Evolutionary conservation across 2,329 filamentous ascomycete species (phyloP), one percentile per base, ranked within the genome.

Genomic region (Sphaceloma murrayae): DNA sequence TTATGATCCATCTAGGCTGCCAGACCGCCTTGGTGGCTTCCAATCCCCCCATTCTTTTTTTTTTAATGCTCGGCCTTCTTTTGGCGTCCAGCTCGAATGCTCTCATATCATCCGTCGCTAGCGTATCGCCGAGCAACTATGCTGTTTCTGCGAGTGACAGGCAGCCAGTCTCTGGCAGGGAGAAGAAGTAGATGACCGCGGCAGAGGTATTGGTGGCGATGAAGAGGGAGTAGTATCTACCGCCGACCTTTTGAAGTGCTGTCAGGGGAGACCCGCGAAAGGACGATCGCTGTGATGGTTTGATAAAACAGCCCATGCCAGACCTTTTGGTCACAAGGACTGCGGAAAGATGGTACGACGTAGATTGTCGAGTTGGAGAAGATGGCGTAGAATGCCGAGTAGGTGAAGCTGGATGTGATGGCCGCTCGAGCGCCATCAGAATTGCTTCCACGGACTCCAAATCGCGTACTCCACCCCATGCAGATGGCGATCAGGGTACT

Each of bases 221-320:
- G 48, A 66, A 62, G 1, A 67, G 52, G 2, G 59, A 54, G 47
- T 66, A 66, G 47, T 63, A 66, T 40, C 56, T 61, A 62, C 63
- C 66, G 4, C 57, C 51, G 6, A 66, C 58, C 24, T 53, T 50
- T 4, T 57, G 53, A 17, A 67, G 51, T 1, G 63, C 63, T 8
- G 59, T n/a, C 50, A 1, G 62, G 62, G 1, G 58, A 62, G 36
- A 30, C 19, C 24, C 30, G 36, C 11, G 36, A 40, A 5, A 16
- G 62, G 1, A 60, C 52, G 6, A 56, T 53, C 47, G 60, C 57
- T 17, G 36, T 26, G 24, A 40, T 40, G 14, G 36, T 30, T 30
- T 6, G 43, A 50, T 18, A 59, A 58, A 5, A 59, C 57, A 0
- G 55, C 59, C n/a, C 64, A 51, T 1, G 54, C 54, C 16, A 58